Conservation (phyloP, 169 alveolate genomes). For the Plasmodium blacklocki region DNA sequence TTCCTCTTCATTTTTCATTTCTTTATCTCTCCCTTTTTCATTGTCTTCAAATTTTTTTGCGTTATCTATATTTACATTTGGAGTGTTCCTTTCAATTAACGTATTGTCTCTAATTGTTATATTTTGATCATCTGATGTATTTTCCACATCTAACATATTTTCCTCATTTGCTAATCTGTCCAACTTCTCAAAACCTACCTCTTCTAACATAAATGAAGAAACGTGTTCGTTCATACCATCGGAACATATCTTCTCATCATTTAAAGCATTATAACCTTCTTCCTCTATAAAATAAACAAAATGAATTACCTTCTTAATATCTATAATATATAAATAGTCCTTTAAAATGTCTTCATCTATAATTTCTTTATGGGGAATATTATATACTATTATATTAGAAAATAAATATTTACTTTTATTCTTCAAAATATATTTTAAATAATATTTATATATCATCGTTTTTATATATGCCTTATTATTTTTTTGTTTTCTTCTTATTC, state of each 20-base stretch:
- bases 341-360: conserved; percentile 2
- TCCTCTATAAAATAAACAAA: conserved; percentile 25
- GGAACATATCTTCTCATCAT: conserved; percentile 12
- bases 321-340: background rate
- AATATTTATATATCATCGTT: conserved; percentile 14
- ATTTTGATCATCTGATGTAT: no score
- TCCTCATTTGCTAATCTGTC: background rate
- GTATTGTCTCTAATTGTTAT: background rate
- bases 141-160: background rate
- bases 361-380: conserved; percentile 1
- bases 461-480: no score
- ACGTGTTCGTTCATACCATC: background rate
- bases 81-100: background rate
- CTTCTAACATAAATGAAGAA: background rate
- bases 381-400: conserved; percentile 18
- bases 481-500: conserved; percentile 6
- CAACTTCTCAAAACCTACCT: background rate
- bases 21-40: background rate
- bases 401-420: conserved; percentile 33
- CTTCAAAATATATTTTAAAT: conserved; percentile 8
- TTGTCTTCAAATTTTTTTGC: background rate
- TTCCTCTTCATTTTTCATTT: background rate
- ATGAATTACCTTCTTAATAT: conserved; percentile 26
- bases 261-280: background rate
- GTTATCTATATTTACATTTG: background rate